Evolutionary conservation across 2,329 filamentous ascomycete genomes (phyloP), one percentile per base, ranked within the genome.

Genomic region (Apiospora rasikravindrae): DNA sequence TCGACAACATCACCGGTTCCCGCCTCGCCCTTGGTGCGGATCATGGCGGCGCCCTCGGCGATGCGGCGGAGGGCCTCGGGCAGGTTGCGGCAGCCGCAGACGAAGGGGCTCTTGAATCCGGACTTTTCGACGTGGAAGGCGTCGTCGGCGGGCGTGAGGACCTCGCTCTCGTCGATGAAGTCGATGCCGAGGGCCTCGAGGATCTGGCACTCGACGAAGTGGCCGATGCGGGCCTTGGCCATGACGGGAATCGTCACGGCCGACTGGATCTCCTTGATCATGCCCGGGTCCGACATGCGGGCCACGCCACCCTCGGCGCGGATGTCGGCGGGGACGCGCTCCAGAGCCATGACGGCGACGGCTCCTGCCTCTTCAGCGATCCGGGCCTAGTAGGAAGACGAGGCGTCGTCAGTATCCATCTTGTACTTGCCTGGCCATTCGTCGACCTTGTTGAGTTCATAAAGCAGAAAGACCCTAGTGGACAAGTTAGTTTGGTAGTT

Each of bases 171-270:
- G 84, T 99, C 95, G 78, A 99, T 96, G 87, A 98, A 99, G 87
- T 99, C 96, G 78, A 98, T 93, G 74, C 94, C 95, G 71, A 98
- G 91, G 72, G 94, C 91, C 88, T 98, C 94, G 80, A 99, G 93
- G 85, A 99, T 97, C 92, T 96, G 96, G 86, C 95, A 98, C 87
- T 99, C 96, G 79, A 98, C 96, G 77, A 98, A 95, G 86, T 99
- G 96, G 49, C 96, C 96, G 81, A 98, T 99, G 81, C 96, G 91
- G 33, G 96, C 96, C 87, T 99, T 99, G 75, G 96, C 96, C 96
- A 99, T 98, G 83, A 99, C 96, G 78, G 96, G 96, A 79, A 98
- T 98, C 70, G 96, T 98, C 67, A 98, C 96, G 53, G 95, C 92
- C 3, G 88, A 90, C 91, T 98, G 97, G 82, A 99, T 98, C 83